Conservation (phyloP, 2,329 filamentous ascomycete species). For the Diplodia intermedia region DNA sequence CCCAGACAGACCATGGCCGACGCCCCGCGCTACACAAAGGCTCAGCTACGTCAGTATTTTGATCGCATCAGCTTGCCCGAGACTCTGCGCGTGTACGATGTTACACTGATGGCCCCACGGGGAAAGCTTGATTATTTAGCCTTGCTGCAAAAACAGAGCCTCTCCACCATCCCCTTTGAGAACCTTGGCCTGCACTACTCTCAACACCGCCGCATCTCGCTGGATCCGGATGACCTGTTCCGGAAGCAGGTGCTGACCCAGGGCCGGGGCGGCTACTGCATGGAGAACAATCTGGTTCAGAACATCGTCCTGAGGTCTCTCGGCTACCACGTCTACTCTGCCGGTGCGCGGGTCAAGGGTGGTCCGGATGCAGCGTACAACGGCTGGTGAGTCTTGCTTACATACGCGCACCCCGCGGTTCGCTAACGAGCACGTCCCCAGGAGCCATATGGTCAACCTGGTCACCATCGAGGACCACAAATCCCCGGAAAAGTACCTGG, state of each 20-base stretch:
- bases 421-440: conserved; percentile 34
- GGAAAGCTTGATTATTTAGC: conserved; percentile 42
- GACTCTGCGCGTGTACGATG: conserved; percentile 39
- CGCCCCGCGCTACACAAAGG: conserved; percentile 36
- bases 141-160: conserved; percentile 49
- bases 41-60: conserved; percentile 46
- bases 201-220: conserved; percentile 50
- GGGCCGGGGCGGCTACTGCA: conserved; percentile 65
- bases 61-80: conserved; percentile 44
- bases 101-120: conserved; percentile 37
- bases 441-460: conserved; percentile 56
- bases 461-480: conserved; percentile 47
- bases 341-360: conserved; percentile 50
- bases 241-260: conserved; percentile 59
- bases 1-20: conserved; percentile 21
- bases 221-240: conserved; percentile 59
- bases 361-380: conserved; percentile 35
- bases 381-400: conserved; percentile 41
- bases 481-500: conserved; percentile 38
- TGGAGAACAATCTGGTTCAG: conserved; percentile 65
- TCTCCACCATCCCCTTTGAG: conserved; percentile 62
- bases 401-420: conserved; percentile 25
- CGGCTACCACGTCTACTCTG: conserved; percentile 56
- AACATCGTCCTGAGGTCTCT: conserved; percentile 59
- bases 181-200: conserved; percentile 62